A percentile compares a stretch with the other conserved stretches of the same genome.
phyloP scores from a whole-genome alignment of 192 early-diverging fungal species.

The Glomus cerebriforme region DNA sequence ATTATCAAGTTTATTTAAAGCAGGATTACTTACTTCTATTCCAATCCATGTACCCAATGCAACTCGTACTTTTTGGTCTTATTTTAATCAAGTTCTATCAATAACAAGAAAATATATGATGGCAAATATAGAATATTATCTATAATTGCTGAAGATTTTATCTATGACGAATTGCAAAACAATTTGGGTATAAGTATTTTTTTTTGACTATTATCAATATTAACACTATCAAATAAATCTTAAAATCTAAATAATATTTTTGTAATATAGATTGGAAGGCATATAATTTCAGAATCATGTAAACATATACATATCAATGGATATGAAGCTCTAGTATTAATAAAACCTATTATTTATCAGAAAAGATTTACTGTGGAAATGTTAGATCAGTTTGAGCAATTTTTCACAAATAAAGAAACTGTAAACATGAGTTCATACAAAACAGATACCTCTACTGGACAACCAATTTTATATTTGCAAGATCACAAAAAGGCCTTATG shows the following conservation, averaged over 20 bases:
- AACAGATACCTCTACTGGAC: background rate
- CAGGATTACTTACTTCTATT: background rate
- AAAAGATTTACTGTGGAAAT: background rate
- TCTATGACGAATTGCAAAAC: background rate
- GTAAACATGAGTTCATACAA: slow-evolving; percentile 1
- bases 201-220: background rate
- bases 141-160: slow-evolving; percentile 6
- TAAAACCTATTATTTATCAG: background rate
- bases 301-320: background rate
- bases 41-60: background rate
- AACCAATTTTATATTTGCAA: background rate
- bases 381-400: background rate
- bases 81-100: background rate
- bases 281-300: background rate
- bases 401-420: background rate
- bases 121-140: background rate
- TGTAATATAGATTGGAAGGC: background rate
- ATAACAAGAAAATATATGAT: background rate
- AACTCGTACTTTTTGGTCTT: background rate
- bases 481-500: too few species aligned
- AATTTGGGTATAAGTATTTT: background rate
- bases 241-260: too few species aligned
- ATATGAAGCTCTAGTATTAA: background rate
- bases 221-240: background rate
- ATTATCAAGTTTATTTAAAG: background rate